Evolutionary conservation across 345 rosid species (phyloP), one percentile per base, ranked within the genome.

Genomic region (Sisymbrium irio): DNA sequence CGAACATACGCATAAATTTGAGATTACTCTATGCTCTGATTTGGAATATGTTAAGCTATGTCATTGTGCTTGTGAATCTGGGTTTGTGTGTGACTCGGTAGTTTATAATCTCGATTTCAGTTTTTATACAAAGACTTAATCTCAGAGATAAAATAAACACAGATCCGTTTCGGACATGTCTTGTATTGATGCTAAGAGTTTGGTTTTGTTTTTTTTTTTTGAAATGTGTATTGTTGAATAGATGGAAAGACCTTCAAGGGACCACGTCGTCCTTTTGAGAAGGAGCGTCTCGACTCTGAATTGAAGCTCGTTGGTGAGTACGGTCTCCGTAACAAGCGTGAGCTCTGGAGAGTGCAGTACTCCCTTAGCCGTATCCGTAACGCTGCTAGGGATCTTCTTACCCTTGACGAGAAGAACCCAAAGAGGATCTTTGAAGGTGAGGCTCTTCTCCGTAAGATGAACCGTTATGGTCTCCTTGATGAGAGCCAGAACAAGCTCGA

Each of bases 401-500:
- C 91, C 11, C 85, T 87, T 7, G 90, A 86, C 60, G 93, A 88
- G 85, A 86, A 83, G 79, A 84, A 73, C 22, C 82, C 89, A 0
- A 78, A 73, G 3, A 79, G 88, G 27, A 87, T 87, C 55, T 87
- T 87, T 32, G 88, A 85, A 79, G 92, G 88, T 61, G 89, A 87
- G 45, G 89, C 92, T 1, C 84, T 85, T 11, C 80, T 87, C 0
- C 64, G 89, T 9, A 80, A 87, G 72, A 87, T 87, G 89, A 83
- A 85, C 78, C 78, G 86, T 20, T 87, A 79, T 77, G 87, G 89
- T 0, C 84, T 87, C 10, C 69, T 87, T 46, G 92, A 87, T 8
- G 91, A 87, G 88, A 81, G 85, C 62, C 88, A 88, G 82, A 88
- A 88, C 87, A 88, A 86, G 78, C 93, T 88, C 6, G 93, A 88